phyloP scores from a whole-genome alignment of 257 asterid genomes.

The Hygrophila difformis region DNA sequence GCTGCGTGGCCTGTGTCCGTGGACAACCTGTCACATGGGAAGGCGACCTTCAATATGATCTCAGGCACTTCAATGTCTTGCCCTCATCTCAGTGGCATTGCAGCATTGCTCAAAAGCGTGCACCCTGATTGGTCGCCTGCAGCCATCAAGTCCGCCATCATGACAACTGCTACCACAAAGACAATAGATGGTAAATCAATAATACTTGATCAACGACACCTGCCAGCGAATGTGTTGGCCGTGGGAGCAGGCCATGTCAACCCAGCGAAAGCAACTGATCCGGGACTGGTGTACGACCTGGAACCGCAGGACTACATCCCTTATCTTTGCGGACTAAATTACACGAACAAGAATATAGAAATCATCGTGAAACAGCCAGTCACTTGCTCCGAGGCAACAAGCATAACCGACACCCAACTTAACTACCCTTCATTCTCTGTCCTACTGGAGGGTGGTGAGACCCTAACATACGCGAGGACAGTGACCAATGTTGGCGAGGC shows the following conservation, averaged over 20 bases:
- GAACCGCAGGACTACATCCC: conserved; percentile 33
- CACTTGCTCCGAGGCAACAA: conserved; percentile 12
- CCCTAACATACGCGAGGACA: conserved; percentile 23
- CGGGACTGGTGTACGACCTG: conserved; percentile 39
- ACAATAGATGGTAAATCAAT: background rate
- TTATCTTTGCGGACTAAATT: conserved; percentile 38
- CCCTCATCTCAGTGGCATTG: conserved; percentile 44
- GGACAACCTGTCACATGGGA: conserved; percentile 22
- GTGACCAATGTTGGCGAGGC: conserved; percentile 43
- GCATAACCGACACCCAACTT: conserved; percentile 28
- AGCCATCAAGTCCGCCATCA: conserved; percentile 43
- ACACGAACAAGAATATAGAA: conserved; percentile 18
- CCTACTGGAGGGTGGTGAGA: conserved; percentile 10
- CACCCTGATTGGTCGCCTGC: conserved; percentile 56
- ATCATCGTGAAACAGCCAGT: conserved; percentile 20
- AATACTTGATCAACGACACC: conserved; percentile 30
- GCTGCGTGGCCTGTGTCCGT: conserved; percentile 37
- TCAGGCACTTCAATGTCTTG: conserved; percentile 54
- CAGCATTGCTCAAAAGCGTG: conserved; percentile 35
- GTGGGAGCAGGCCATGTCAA: conserved; percentile 46
- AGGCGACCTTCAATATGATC: conserved; percentile 24
- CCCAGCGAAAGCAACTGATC: conserved; percentile 32
- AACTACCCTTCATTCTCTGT: conserved; percentile 38
- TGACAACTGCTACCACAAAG: conserved; percentile 25
- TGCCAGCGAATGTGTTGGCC: conserved; percentile 26